phyloP scores from a whole-genome alignment of 2,329 filamentous ascomycete species.

The Emydomyces testavorans region DNA sequence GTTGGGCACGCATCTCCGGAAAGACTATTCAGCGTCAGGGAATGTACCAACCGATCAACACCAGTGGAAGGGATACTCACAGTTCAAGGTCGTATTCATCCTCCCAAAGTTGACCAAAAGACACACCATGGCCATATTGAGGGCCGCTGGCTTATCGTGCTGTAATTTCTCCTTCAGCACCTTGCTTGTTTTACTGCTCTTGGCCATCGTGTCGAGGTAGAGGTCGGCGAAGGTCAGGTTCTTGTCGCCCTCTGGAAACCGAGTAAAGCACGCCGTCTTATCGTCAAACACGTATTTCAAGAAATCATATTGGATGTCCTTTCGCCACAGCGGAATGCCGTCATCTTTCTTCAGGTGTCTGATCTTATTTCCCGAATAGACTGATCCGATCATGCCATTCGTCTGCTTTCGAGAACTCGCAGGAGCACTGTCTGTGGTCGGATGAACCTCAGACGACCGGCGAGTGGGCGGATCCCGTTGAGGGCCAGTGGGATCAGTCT shows the following conservation, averaged over 20 bases:
- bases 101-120: slow-evolving; percentile 90
- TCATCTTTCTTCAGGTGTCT: slow-evolving; percentile 57
- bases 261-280: slow-evolving; percentile 64
- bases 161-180: slow-evolving; percentile 93
- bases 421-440: slow-evolving; percentile 20
- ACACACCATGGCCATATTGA: slow-evolving; percentile 99
- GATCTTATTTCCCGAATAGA: slow-evolving; percentile 58
- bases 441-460: neutral
- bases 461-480: neutral
- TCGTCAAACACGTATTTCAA: slow-evolving; percentile 53
- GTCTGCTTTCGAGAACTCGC: slow-evolving; percentile 49
- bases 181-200: slow-evolving; percentile 98
- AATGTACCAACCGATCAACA: neutral
- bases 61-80: slow-evolving; percentile 43
- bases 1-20: slow-evolving; percentile 94
- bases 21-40: slow-evolving; percentile 55
- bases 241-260: slow-evolving; percentile 71
- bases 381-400: slow-evolving; percentile 54
- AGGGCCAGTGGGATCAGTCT: neutral
- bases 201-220: slow-evolving; percentile 96
- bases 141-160: slow-evolving; percentile 79
- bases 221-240: slow-evolving; percentile 76
- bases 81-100: slow-evolving; percentile 98
- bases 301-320: slow-evolving; percentile 57
- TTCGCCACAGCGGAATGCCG: slow-evolving; percentile 54